phyloP scores from a whole-genome alignment of 169 alveolate species.

The Cryptosporidium canis region DNA sequence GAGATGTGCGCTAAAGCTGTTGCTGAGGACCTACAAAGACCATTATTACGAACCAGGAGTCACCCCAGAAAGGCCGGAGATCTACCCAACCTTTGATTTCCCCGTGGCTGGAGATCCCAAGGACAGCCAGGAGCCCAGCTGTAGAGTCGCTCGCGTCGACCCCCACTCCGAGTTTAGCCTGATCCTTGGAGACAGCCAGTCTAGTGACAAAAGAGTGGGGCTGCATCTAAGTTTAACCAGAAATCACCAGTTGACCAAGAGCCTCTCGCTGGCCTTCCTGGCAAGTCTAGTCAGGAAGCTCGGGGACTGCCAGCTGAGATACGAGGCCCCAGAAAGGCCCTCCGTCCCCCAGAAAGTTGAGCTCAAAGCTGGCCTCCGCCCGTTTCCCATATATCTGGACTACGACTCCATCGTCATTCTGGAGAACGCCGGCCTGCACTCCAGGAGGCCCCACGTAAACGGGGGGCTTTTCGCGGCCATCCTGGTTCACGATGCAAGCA shows the following conservation, averaged over 20 bases:
- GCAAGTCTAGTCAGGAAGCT: neutral
- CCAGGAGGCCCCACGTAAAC: neutral
- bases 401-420: neutral
- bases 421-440: neutral
- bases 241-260: neutral
- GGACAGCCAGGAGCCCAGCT: neutral
- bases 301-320: neutral
- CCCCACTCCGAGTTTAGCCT: neutral
- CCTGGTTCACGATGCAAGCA: neutral
- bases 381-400: conserved; percentile 3
- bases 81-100: conserved; percentile 19
- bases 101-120: neutral
- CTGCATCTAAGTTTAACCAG: conserved; percentile 25
- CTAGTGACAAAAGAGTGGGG: neutral
- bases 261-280: neutral
- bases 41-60: neutral
- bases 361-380: neutral
- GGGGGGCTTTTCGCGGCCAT: conserved; percentile 6
- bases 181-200: neutral
- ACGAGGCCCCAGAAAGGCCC: neutral
- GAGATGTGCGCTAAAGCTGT: neutral
- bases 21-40: neutral
- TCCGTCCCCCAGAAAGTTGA: neutral
- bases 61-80: neutral
- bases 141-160: neutral